phyloP scores from a whole-genome alignment of 2,329 filamentous ascomycete genomes.

The Ophiostoma montium region DNA sequence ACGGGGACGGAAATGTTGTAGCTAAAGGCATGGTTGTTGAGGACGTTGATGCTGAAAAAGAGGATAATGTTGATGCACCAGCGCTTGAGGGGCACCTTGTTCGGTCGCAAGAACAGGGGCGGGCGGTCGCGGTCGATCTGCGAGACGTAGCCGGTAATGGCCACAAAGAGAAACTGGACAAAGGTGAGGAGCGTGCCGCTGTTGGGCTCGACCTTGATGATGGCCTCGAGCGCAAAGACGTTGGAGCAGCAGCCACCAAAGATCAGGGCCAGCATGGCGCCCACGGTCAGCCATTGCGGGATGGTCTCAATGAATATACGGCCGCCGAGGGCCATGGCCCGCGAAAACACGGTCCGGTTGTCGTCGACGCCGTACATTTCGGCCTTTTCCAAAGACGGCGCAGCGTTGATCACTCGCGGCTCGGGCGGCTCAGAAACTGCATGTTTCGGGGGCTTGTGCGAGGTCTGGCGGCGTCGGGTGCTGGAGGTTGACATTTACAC shows the following conservation, averaged over 20 bases:
- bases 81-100: slow-evolving; percentile 67
- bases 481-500: slow-evolving; percentile 28
- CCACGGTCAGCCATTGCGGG: slow-evolving; percentile 47
- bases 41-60: slow-evolving; percentile 85
- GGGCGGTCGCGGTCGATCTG: slow-evolving; percentile 55
- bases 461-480: slow-evolving; percentile 29
- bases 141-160: slow-evolving; percentile 60
- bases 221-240: slow-evolving; percentile 93
- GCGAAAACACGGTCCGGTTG: slow-evolving; percentile 33
- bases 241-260: slow-evolving; percentile 60
- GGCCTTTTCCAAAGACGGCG: slow-evolving; percentile 38
- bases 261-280: slow-evolving; percentile 66
- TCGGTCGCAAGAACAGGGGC: slow-evolving; percentile 60
- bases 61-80: slow-evolving; percentile 83
- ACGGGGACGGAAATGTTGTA: slow-evolving; percentile 94
- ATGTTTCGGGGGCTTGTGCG: slow-evolving; percentile 30
- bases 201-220: slow-evolving; percentile 80
- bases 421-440: slow-evolving; percentile 21
- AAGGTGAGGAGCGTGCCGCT: slow-evolving; percentile 81
- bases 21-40: slow-evolving; percentile 96
- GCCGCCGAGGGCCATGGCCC: slow-evolving; percentile 35
- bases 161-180: slow-evolving; percentile 75
- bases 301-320: slow-evolving; percentile 44
- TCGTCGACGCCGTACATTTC: slow-evolving; percentile 41
- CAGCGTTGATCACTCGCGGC: slow-evolving; percentile 40